Evolutionary conservation across 1,284 basidiomycete genomes (phyloP).

Genomic region (Prillingera fragicola): DNA sequence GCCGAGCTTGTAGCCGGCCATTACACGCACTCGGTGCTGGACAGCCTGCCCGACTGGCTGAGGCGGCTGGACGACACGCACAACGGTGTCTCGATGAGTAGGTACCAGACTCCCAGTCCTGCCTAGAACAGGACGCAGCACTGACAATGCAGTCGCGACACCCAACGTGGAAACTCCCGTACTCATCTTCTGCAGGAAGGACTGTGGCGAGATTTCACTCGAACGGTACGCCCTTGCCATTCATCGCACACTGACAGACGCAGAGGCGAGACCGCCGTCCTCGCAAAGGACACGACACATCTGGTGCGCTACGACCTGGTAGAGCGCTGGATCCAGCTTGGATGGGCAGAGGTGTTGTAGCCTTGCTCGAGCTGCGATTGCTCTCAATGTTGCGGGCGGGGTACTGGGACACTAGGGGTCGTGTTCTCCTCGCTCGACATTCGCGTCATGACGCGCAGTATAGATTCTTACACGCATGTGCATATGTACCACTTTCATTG

Average conservation of each 20-base stretch:
- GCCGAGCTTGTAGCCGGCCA: slow-evolving; percentile 67
- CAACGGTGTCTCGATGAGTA: slow-evolving; percentile 68
- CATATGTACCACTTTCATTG: too few species aligned
- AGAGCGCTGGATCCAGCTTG: slow-evolving; percentile 43
- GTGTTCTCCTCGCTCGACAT: too few species aligned
- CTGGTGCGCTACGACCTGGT: slow-evolving; percentile 44
- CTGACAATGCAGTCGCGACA: slow-evolving; percentile 57
- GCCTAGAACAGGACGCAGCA: too few species aligned
- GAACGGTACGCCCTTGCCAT: slow-evolving; percentile 56
- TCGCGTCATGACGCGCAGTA: too few species aligned
- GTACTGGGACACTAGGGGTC: too few species aligned
- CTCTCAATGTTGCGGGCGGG: too few species aligned
- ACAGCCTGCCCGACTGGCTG: slow-evolving; percentile 68
- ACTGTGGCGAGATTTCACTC: slow-evolving; percentile 63
- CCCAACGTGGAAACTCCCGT: slow-evolving; percentile 70
- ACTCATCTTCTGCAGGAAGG: slow-evolving; percentile 66
- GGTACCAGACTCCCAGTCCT: too few species aligned
- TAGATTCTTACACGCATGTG: too few species aligned
- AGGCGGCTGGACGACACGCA: slow-evolving; percentile 64
- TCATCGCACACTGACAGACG: not conserved
- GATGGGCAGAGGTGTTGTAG: slow-evolving; percentile 43
- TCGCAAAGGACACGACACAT: slow-evolving; percentile 45
- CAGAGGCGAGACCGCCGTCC: slow-evolving; percentile 41
- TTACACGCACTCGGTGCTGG: slow-evolving; percentile 66
- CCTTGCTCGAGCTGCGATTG: too few species aligned